A percentile compares a stretch with the other conserved stretches of the same genome.
phyloP scores from a whole-genome alignment of 495 filamentous ascomycete species.

The Collariella sp. region DNA sequence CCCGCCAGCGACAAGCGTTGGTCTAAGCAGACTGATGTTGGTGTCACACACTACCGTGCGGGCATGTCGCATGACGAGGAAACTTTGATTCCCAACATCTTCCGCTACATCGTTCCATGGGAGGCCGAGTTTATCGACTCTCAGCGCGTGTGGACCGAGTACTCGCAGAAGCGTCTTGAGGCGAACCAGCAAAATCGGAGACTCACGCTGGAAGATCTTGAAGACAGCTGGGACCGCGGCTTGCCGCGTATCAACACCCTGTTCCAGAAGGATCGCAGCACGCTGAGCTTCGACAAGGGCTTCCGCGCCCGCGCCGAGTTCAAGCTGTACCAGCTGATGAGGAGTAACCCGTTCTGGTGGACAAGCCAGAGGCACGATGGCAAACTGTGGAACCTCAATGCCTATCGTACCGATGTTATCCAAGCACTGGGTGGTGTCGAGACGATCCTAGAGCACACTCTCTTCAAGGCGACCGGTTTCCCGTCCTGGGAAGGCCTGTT shows the following conservation, averaged over 20 bases:
- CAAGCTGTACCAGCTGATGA: conserved; percentile 98
- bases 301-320: conserved; percentile 95
- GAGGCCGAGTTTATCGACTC: conserved; percentile 99
- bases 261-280: conserved; percentile 98
- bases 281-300: conserved; percentile 96
- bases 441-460: conserved; percentile 93
- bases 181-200: conserved; percentile 96
- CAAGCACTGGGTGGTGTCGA: conserved; percentile 99
- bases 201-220: conserved; percentile 90
- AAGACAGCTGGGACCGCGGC: conserved; percentile 98
- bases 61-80: conserved; percentile 99
- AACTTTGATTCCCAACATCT: conserved; percentile 97
- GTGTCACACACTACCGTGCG: conserved; percentile 93
- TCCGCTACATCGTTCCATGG: conserved; percentile 99
- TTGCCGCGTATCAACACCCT: conserved; percentile 97
- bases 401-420: conserved; percentile 97
- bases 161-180: conserved; percentile 94
- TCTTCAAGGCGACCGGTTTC: conserved; percentile 98
- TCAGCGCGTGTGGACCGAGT: conserved; percentile 97
- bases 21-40: conserved; percentile 95
- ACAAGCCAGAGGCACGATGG: conserved; percentile 96
- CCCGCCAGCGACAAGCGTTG: conserved; percentile 96
- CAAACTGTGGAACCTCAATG: conserved; percentile 97
- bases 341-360: conserved; percentile 99
- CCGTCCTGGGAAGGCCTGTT: conserved; percentile 98